A percentile compares a stretch with the other conserved stretches of the same genome.
phyloP scores from a whole-genome alignment of 2,329 filamentous ascomycete genomes.

The Xylariaceae sp. region DNA sequence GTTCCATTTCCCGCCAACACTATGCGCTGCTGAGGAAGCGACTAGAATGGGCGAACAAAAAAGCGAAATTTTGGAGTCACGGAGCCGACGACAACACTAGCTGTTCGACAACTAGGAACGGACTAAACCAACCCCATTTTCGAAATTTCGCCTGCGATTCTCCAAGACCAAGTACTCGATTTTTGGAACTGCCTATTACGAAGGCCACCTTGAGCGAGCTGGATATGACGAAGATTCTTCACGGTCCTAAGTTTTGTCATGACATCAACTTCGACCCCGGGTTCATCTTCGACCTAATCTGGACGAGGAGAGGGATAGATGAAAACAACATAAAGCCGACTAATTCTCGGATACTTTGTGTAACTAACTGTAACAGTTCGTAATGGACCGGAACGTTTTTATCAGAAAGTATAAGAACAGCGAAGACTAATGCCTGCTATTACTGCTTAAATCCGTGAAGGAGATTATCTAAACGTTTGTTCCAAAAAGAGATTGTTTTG shows the following conservation, averaged over 20 bases:
- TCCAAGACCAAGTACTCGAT: slow-evolving; percentile 27
- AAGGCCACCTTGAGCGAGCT: slow-evolving; percentile 85
- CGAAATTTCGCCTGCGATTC: slow-evolving; percentile 36
- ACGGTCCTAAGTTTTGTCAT: slow-evolving; percentile 79
- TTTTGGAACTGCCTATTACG: slow-evolving; percentile 81
- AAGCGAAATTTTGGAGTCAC: slow-evolving; percentile 41
- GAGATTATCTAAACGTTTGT: slow-evolving; percentile 90
- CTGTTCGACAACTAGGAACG: slow-evolving; percentile 27
- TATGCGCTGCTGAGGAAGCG: slow-evolving; percentile 7
- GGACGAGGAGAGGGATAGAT: slow-evolving; percentile 82
- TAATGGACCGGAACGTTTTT: slow-evolving; percentile 58
- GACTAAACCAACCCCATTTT: slow-evolving; percentile 37
- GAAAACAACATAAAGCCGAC: slow-evolving; percentile 78
- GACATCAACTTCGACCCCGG: slow-evolving; percentile 97
- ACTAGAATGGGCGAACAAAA: slow-evolving; percentile 43
- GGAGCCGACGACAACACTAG: slow-evolving; percentile 42
- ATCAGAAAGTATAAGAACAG: slow-evolving; percentile 54
- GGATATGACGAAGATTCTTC: slow-evolving; percentile 84
- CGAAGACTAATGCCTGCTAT: slow-evolving; percentile 71
- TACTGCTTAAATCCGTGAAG: slow-evolving; percentile 79
- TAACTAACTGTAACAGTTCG: slow-evolving; percentile 61
- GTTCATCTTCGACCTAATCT: slow-evolving; percentile 90
- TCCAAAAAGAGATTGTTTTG: slow-evolving; percentile 80
- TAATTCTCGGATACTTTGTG: slow-evolving; percentile 79
- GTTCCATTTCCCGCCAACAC: neutral